Evolutionary conservation across 164 flowering plant species (phyloP), one percentile per base, ranked within the genome.

Genomic region (Akebia trifoliata): DNA sequence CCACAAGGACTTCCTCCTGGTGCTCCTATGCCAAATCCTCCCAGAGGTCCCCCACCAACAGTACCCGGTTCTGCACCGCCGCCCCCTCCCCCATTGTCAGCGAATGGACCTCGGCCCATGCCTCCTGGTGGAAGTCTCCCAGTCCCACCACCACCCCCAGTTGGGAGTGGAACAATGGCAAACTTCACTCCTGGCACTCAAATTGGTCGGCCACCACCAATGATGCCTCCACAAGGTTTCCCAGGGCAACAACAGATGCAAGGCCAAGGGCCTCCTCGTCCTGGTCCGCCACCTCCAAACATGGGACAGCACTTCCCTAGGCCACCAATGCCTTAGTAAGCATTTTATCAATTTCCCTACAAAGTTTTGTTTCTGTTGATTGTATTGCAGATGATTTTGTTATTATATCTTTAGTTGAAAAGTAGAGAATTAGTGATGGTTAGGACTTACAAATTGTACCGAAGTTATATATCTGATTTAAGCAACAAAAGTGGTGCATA

Each of bases 51-150:
- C 25, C 90, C 82, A 25, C 85, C 85, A 43, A 51, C 81, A 34
- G 50, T 57, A 42, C 69, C 77, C 37, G 83, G 81, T 17, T 68
- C 80, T 29, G 57, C 69, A 28, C 81, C 78, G 0, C 95, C 87
- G 17, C 92, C 92, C 14, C 82, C 80, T 2, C 95, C 95, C 0
- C 82, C 85, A 20, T 69, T 80, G n/a, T 65, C 69, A 72, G 78
- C 60, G 25, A 84, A 82, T 72, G 98, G 95, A 0, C 96, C 90
- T 42, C 76, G 93, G 60, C 91, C 96, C n/a, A 86, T 85, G 93
- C 96, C 90, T 39, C 95, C 98, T 9, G 81, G 88, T 65, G 94
- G 93, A 52, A 57, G 69, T 45, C 78, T 81, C 35, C 77, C 86
- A 31, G 78, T 74, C 36, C 94, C 98, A 17, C 96, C 91, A 10